Evolutionary conservation across 176 grass and related monocot genomes (phyloP).

Genomic region (Hordeum vulgare): DNA sequence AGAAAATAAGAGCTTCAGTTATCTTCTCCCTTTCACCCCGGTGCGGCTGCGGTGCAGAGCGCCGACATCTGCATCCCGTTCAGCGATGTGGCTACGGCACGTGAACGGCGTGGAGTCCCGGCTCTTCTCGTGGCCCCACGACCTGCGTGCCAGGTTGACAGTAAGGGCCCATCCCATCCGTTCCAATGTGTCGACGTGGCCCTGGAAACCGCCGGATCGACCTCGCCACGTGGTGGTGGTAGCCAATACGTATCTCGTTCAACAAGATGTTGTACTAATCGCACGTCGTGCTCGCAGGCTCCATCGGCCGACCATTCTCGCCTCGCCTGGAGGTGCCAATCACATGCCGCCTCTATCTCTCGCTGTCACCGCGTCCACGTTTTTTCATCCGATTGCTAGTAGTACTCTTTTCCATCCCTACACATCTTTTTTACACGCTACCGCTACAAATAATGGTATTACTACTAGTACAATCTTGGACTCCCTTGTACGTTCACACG

Average conservation of each 20-base stretch:
- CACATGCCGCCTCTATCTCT: background rate
- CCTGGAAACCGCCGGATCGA: background rate
- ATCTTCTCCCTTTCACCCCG: background rate
- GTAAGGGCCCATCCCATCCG: background rate
- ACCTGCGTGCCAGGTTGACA: background rate
- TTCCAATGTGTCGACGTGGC: no score
- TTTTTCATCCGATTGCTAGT: background rate
- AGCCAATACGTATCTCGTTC: background rate
- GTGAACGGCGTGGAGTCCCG: no score
- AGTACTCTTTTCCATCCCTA: background rate
- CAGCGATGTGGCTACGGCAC: no score
- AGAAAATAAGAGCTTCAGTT: background rate
- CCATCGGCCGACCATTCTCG: background rate
- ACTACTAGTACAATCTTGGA: constrained; percentile 3
- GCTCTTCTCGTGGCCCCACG: background rate
- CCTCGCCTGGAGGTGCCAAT: background rate
- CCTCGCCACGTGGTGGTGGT: background rate
- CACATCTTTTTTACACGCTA: constrained; percentile 1
- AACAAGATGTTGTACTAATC: background rate
- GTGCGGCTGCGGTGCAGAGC: background rate
- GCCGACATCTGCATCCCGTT: no score
- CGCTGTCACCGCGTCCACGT: background rate
- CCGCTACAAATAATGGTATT: background rate
- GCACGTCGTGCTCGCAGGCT: background rate
- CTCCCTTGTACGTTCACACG: background rate